phyloP scores from a whole-genome alignment of 768 basidiomycete genomes.

The Suillus occidentalis region DNA sequence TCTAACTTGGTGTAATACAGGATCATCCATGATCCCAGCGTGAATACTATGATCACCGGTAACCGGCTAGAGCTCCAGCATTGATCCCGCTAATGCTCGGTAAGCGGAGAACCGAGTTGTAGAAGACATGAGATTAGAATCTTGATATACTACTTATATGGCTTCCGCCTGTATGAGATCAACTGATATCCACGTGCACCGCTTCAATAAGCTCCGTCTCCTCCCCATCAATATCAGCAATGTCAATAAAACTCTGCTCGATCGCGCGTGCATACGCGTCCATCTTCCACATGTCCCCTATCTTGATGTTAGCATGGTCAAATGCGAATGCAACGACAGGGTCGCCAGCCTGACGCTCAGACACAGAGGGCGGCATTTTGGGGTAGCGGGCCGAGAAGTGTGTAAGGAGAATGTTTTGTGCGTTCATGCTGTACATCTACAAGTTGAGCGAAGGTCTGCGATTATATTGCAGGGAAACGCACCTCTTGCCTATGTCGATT shows the following conservation, averaged over 20 bases:
- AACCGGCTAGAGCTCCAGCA: background rate
- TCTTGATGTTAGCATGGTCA: conserved; percentile 69
- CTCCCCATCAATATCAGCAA: conserved; percentile 46
- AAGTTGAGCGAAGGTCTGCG: background rate
- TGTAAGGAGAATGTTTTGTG: conserved; percentile 82
- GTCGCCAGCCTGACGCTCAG: conserved; percentile 22
- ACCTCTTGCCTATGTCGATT: conserved; percentile 73
- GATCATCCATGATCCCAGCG: background rate
- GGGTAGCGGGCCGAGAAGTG: conserved; percentile 96
- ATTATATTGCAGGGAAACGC: conserved; percentile 21
- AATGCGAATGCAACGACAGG: conserved; percentile 75
- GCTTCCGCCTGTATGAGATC: background rate
- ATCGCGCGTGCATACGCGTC: conserved; percentile 72
- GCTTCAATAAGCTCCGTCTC: conserved; percentile 18
- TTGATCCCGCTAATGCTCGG: no score
- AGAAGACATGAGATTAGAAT: no score
- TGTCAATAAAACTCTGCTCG: conserved; percentile 58
- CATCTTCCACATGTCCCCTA: conserved; percentile 88
- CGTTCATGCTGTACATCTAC: conserved; percentile 65
- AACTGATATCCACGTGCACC: conserved; percentile 18
- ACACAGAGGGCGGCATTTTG: conserved; percentile 62
- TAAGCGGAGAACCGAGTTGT: no score
- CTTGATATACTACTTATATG: no score
- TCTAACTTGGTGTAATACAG: background rate
- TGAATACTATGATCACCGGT: background rate